phyloP scores from a whole-genome alignment of 2,329 filamentous ascomycete species.

The Pseudocercospora crystallina region DNA sequence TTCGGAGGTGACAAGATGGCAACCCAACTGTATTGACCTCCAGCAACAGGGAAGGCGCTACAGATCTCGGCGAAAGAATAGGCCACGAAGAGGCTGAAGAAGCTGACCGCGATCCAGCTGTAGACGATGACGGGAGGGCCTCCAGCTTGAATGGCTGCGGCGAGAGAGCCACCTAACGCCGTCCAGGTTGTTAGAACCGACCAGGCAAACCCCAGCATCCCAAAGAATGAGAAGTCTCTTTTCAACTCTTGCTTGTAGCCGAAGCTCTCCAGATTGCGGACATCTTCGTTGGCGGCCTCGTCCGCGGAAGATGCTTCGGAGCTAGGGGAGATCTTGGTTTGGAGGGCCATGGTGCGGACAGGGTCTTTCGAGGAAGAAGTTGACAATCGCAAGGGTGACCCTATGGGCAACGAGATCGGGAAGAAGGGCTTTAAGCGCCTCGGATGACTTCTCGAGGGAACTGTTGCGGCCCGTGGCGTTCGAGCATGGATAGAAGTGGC shows the following conservation, averaged over 20 bases:
- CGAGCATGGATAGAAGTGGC: no score
- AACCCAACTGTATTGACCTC: slow-evolving; percentile 60
- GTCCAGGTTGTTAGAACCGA: slow-evolving; percentile 61
- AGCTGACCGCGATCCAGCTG: slow-evolving; percentile 55
- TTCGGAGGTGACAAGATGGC: slow-evolving; percentile 54
- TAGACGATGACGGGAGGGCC: slow-evolving; percentile 61
- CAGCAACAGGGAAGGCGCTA: slow-evolving; percentile 56
- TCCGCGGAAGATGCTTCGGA: background rate
- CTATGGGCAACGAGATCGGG: no score
- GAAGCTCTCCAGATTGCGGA: slow-evolving; percentile 41
- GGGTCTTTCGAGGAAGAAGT: background rate
- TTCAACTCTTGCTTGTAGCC: slow-evolving; percentile 55
- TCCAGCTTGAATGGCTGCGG: slow-evolving; percentile 56
- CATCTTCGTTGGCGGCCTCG: slow-evolving; percentile 26
- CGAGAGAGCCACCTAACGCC: slow-evolving; percentile 56
- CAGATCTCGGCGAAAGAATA: slow-evolving; percentile 62
- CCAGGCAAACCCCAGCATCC: slow-evolving; percentile 61
- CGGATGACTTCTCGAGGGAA: no score
- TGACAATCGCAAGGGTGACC: background rate
- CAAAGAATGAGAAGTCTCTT: slow-evolving; percentile 55
- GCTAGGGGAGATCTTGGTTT: background rate
- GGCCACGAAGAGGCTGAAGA: slow-evolving; percentile 54
- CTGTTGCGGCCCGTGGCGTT: no score
- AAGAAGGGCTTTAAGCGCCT: no score
- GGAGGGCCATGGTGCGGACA: background rate